phyloP scores from a whole-genome alignment of 306 rosid species.

The Hippophae rhamnoides region DNA sequence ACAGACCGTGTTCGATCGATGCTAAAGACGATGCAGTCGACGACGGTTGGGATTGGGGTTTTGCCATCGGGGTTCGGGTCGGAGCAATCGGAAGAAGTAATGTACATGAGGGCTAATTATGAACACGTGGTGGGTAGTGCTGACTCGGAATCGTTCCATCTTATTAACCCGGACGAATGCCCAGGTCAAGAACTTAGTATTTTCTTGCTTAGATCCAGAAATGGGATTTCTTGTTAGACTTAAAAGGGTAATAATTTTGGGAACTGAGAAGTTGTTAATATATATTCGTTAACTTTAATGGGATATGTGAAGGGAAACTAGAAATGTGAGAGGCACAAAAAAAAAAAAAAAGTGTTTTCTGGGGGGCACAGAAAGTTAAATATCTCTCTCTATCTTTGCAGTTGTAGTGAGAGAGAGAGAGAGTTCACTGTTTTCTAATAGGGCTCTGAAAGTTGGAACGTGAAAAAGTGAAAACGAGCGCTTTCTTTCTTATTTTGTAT shows the following conservation, averaged over 20 bases:
- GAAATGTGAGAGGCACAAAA: too few species aligned
- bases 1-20: constrained; percentile 40
- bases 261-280: too few species aligned
- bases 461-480: too few species aligned
- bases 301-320: too few species aligned
- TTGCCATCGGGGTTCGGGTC: constrained; percentile 44
- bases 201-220: constrained; percentile 75
- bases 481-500: too few species aligned
- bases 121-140: constrained; percentile 88
- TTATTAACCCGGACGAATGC: constrained; percentile 80
- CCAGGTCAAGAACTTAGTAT: constrained; percentile 84
- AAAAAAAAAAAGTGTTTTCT: not conserved
- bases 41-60: constrained; percentile 81
- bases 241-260: not conserved
- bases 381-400: not conserved
- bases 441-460: too few species aligned
- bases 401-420: not conserved
- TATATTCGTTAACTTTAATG: too few species aligned
- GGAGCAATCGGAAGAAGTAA: constrained; percentile 32
- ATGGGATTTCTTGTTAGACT: constrained; percentile 8
- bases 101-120: constrained; percentile 78
- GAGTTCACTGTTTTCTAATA: not conserved
- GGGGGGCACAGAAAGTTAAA: too few species aligned
- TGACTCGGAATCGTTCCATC: constrained; percentile 84
- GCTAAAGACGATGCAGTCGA: constrained; percentile 69